phyloP scores from a whole-genome alignment of 768 basidiomycete species.

The Lentinula edodes region DNA sequence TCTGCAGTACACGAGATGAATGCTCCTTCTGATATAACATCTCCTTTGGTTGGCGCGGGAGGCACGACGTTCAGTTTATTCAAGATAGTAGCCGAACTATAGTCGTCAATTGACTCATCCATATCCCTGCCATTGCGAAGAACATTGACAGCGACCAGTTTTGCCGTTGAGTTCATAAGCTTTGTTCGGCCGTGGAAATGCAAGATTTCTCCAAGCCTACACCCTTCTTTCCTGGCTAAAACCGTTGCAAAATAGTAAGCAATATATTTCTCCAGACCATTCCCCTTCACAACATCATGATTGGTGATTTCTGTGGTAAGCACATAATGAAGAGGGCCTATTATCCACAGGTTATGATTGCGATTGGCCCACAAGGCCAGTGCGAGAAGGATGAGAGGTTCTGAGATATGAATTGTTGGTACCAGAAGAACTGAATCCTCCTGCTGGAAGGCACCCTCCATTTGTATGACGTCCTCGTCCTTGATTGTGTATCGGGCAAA shows the following conservation, averaged over 20 bases:
- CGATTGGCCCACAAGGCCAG: constrained; percentile 33
- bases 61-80: constrained; percentile 21
- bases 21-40: constrained; percentile 17
- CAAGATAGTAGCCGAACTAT: constrained; percentile 12
- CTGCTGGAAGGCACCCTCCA: no score
- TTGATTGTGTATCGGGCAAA: constrained; percentile 31
- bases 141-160: background rate
- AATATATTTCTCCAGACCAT: constrained; percentile 42
- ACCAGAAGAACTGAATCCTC: no score
- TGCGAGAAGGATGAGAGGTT: constrained; percentile 39
- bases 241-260: constrained; percentile 21
- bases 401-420: constrained; percentile 25
- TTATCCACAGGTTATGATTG: constrained; percentile 31
- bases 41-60: constrained; percentile 12
- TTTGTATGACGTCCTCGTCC: no score
- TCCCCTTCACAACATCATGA: constrained; percentile 24
- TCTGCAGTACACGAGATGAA: constrained; percentile 7
- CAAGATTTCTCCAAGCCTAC: constrained; percentile 2
- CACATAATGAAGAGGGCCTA: constrained; percentile 16
- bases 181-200: background rate
- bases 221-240: background rate
- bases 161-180: background rate
- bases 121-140: background rate
- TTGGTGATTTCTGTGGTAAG: constrained; percentile 19
- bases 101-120: background rate